These are phyloP conservation scores for Gautieria morchelliformis DNA, from an alignment of 768 basidiomycete genomes.

Conservation along the genomic window DNA sequence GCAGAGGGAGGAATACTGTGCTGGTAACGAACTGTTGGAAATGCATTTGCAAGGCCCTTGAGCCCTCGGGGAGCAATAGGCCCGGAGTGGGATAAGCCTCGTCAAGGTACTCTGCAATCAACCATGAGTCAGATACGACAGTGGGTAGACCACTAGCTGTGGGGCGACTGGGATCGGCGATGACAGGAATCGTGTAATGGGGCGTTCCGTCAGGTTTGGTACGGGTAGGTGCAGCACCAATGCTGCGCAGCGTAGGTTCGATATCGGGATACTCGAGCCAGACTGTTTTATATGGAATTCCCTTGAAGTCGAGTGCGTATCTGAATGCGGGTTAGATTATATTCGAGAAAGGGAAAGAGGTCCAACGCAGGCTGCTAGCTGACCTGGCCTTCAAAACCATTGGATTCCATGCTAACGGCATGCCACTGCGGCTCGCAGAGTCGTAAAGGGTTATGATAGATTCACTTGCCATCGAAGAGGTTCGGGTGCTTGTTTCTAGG, in stretches of 20 bases:
- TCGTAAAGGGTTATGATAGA: background rate
- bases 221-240: constrained; percentile 28
- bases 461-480: background rate
- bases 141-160: constrained; percentile 20
- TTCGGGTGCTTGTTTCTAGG: background rate
- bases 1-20: background rate
- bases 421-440: background rate
- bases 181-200: constrained; percentile 38
- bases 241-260: constrained; percentile 21
- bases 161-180: constrained; percentile 29
- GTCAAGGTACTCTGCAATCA: constrained; percentile 43
- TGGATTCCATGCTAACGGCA: background rate
- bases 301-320: constrained; percentile 31
- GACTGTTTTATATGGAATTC: constrained; percentile 33
- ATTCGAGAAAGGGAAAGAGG: background rate
- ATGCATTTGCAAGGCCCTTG: constrained; percentile 29
- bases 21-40: constrained; percentile 19
- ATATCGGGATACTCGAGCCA: constrained; percentile 48
- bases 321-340: constrained; percentile 5
- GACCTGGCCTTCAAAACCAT: background rate
- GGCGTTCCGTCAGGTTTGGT: constrained; percentile 22
- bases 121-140: constrained; percentile 31
- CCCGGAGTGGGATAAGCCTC: constrained; percentile 35
- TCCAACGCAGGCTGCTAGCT: background rate
- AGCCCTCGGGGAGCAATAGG: constrained; percentile 27